Evolutionary conservation across 306 rosid species (phyloP).

Genomic region (Quercus ilex): DNA sequence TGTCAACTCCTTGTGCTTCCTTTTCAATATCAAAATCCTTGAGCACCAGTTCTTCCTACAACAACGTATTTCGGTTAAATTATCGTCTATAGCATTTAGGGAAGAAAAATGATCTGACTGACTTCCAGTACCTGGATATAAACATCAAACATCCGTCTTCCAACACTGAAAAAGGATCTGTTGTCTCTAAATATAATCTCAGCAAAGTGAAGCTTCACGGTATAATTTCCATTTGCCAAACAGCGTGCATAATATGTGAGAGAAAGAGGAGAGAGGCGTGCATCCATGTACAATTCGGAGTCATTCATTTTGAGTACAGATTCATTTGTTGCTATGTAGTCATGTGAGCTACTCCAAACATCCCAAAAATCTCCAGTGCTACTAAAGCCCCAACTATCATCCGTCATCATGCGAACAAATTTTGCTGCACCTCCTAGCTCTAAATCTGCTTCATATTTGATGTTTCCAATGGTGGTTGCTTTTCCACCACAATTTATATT

Average conservation of each 20-base stretch:
- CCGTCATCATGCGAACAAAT: neutral
- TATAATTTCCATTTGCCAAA: conserved; percentile 46
- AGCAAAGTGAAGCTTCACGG: conserved; percentile 1
- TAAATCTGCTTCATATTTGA: conserved; percentile 47
- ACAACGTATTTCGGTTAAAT: conserved; percentile 11
- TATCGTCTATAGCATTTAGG: neutral
- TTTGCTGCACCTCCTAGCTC: conserved; percentile 47
- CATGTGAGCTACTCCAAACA: conserved; percentile 20
- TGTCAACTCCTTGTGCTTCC: conserved; percentile 39
- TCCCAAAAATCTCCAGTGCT: conserved; percentile 60
- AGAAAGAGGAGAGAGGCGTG: conserved; percentile 43
- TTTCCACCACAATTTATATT: conserved; percentile 64
- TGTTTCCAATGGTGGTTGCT: conserved; percentile 28
- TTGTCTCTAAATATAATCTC: conserved; percentile 43
- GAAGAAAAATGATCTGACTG: neutral
- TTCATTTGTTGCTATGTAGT: conserved; percentile 22
- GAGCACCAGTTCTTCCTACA: conserved; percentile 40
- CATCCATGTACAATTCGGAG: conserved; percentile 41
- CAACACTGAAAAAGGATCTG: conserved; percentile 48
- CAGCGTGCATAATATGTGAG: conserved; percentile 53
- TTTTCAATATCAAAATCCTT: conserved; percentile 51
- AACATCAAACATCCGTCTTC: conserved; percentile 58
- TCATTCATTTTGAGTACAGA: conserved; percentile 20
- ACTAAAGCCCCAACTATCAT: conserved; percentile 53
- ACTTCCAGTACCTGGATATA: conserved; percentile 46